A percentile compares a stretch with the other conserved stretches of the same genome.
These are phyloP conservation scores for Fusarium torreyae DNA, from an alignment of 2,329 filamentous ascomycete species.

Conservation along the genomic window DNA sequence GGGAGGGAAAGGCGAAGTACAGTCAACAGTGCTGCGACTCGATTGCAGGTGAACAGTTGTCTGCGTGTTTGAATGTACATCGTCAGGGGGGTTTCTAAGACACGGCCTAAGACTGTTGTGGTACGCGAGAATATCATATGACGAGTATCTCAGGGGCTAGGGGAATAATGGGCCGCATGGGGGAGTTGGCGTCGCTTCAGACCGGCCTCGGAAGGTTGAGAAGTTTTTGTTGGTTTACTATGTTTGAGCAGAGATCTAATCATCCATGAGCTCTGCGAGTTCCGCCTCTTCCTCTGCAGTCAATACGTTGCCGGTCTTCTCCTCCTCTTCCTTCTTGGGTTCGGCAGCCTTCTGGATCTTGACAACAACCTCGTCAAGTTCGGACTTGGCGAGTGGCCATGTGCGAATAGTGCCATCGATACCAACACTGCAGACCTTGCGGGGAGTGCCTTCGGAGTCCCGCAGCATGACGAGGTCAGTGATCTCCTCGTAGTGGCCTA, in stretches of 20 bases:
- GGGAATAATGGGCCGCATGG: not conserved
- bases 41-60: slow-evolving; percentile 3
- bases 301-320: slow-evolving; percentile 67
- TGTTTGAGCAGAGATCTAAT: slow-evolving; percentile 55
- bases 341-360: slow-evolving; percentile 64
- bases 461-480: slow-evolving; percentile 80
- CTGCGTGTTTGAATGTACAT: slow-evolving; percentile 6
- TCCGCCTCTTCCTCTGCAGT: slow-evolving; percentile 95
- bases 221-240: slow-evolving; percentile 2
- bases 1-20: slow-evolving; percentile 3
- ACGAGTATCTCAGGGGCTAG: slow-evolving; percentile 5
- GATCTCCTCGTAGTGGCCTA: slow-evolving; percentile 94
- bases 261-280: slow-evolving; percentile 90
- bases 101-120: slow-evolving; percentile 34
- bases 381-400: slow-evolving; percentile 81
- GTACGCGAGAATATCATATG: slow-evolving; percentile 21
- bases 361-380: slow-evolving; percentile 65
- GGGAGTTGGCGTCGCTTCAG: not conserved
- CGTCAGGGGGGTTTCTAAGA: slow-evolving; percentile 13
- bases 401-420: slow-evolving; percentile 91
- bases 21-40: slow-evolving; percentile 15
- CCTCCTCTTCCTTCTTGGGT: slow-evolving; percentile 65
- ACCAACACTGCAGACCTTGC: slow-evolving; percentile 81
- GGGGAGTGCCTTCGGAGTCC: slow-evolving; percentile 54
- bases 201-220: not conserved